Evolutionary conservation across 257 asterid species (phyloP), one percentile per base, ranked within the genome.

Genomic region (Solanum medicagineum): DNA sequence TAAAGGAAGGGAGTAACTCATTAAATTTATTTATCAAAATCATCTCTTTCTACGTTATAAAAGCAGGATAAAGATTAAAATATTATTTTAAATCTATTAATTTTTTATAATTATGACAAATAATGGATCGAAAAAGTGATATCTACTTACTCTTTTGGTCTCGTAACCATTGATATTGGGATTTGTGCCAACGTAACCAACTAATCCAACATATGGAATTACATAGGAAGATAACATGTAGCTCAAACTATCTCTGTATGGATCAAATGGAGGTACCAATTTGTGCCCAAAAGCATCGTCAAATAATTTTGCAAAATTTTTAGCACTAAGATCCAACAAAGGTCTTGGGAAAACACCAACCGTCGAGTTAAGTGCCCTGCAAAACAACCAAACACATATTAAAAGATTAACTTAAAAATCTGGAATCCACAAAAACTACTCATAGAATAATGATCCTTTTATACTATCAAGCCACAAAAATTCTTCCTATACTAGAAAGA

Each of bases 321-420:
- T 36, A 8, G 91, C 89, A 71, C 91, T 84, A 1, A 91, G 89
- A 85, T 92, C 89, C 86, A 92, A 2, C 55, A 84, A 62, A 22
- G 95, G 95, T 81, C 93, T 87, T 22, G 92, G 88, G 59, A 92
- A 84, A 26, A 88, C 87, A 44, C 93, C 90, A 3, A 90, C 90
- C 0, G 90, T 87, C 29, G 86, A 83, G 53, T 75, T 90, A 12
- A 92, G 80, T 4, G 92, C 92, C 77, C 93, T 92, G 87, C 84
- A 29, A 10, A 84, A 42, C 20, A 16, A 66, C 9, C 49, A 69
- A 36, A 69, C 24, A 36, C 5, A 59, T 0, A 8, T 2, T 19
- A 57, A 55, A 7, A 20, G 15, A 53, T 36, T 36, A 53, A 53
- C 57, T 3, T 53, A 14, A 36, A 36, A 36, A 36, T 36, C 42